phyloP scores from a whole-genome alignment of 73 alveolate genomes.

The Tetrahymena thermophila region DNA sequence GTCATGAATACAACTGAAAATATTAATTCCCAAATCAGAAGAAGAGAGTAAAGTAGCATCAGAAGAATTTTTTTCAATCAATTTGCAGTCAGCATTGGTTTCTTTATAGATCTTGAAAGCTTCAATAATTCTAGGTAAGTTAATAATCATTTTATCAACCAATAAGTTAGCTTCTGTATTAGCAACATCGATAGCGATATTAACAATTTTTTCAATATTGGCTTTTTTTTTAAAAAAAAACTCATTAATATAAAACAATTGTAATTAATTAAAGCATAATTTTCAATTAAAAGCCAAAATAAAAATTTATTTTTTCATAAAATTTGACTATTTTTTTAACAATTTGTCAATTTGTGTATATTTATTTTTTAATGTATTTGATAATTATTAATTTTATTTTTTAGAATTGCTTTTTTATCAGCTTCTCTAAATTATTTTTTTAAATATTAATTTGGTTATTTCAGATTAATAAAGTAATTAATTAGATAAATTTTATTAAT shows the following conservation, averaged over 20 bases:
- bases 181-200: background rate
- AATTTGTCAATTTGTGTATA: too few species aligned
- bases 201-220: background rate
- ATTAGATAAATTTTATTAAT: too few species aligned
- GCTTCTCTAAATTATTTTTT: too few species aligned
- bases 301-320: too few species aligned
- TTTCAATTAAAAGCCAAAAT: too few species aligned
- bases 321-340: too few species aligned
- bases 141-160: background rate
- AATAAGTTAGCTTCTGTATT: background rate
- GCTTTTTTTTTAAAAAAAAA: background rate
- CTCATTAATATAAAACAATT: background rate
- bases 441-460: too few species aligned
- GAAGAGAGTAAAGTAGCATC: background rate
- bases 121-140: background rate
- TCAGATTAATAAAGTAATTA: too few species aligned
- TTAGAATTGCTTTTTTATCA: too few species aligned
- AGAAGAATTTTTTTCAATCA: background rate
- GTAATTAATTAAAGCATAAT: background rate
- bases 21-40: background rate
- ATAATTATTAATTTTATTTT: too few species aligned
- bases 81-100: background rate
- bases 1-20: background rate
- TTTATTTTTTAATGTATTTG: too few species aligned
- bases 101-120: background rate